A percentile compares a stretch with the other conserved stretches of the same genome.
phyloP scores from a whole-genome alignment of 2,329 filamentous ascomycete genomes.

The Monilinia fructigena region DNA sequence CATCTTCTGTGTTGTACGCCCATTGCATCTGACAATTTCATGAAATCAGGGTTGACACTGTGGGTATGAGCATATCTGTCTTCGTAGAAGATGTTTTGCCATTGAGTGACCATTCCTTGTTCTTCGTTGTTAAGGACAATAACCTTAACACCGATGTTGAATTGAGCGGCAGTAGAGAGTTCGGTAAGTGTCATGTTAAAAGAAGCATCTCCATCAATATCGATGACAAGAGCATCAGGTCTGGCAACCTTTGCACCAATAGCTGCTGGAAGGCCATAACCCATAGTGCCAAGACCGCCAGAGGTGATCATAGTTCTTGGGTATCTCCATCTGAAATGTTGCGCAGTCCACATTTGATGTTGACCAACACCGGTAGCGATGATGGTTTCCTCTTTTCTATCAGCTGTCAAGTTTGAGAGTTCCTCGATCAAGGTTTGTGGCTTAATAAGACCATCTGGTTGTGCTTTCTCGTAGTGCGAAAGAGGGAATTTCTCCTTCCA shows the following conservation, averaged over 20 bases:
- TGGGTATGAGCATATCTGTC: constrained; percentile 91
- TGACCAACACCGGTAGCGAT: constrained; percentile 95
- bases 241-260: constrained; percentile 91
- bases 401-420: constrained; percentile 77
- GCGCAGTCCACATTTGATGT: constrained; percentile 98
- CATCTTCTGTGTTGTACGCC: constrained; percentile 73
- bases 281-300: constrained; percentile 94
- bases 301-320: constrained; percentile 95
- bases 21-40: constrained; percentile 91
- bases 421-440: constrained; percentile 90
- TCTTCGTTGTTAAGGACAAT: constrained; percentile 96
- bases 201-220: constrained; percentile 97
- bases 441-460: constrained; percentile 79
- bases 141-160: constrained; percentile 94
- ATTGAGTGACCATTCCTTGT: constrained; percentile 98
- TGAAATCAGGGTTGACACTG: constrained; percentile 93
- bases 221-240: constrained; percentile 65
- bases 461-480: constrained; percentile 74
- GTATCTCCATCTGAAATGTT: constrained; percentile 92
- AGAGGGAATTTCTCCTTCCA: constrained; percentile 95
- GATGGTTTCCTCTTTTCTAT: constrained; percentile 79
- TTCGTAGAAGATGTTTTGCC: constrained; percentile 97
- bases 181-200: constrained; percentile 99
- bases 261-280: constrained; percentile 87
- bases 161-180: constrained; percentile 87